Evolutionary conservation across 306 rosid genomes (phyloP), one percentile per base, ranked within the genome.

Genomic region (Coriaria nepalensis): DNA sequence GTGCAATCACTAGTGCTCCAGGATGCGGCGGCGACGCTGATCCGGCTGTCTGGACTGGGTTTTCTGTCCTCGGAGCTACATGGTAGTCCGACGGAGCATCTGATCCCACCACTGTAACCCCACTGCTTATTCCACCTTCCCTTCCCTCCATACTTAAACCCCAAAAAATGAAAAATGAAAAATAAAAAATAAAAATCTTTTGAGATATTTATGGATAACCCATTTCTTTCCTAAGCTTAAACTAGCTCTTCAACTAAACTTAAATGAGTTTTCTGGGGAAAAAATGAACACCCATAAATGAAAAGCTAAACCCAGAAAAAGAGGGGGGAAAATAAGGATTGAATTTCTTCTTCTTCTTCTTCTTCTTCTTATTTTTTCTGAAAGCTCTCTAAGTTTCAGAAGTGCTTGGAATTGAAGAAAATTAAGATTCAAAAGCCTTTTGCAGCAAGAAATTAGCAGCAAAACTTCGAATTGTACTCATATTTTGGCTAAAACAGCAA

Each of bases 81-180:
- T 75, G 96, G 55, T 77, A 82, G 60, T 87, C 92, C 58, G 96
- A 75, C 58, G 94, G 92, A 79, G 86, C 77, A 71, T 85, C 95
- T 48, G 92, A 90, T 75, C 85, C 87, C 47, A 77, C 92, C 68
- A 77, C 85, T 65, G 94, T 75, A 59, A 77, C 90, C 62, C 90
- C 93, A 56, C 92, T 73, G 39, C 69, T 70, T 35, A 51, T 38
- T 42, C 73, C 76, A 9, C 76, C 83, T 55, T 78, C 86, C 53
- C 86, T 75, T 10, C 77, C 73, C 66, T 79, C 94, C 97, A 90
- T 90, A 20, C 49, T 58, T 13, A 37, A 50, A 20, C 29, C 57
- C 68, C 53, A 63, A 66, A 49, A 55, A 55, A 66, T n/a, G 54
- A 45, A 50, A 6, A n/a, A 8, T 44, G 9, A 35, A 37, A 49